Conservation (phyloP, 345 rosid genomes). For the Pistacia atlantica region DNA sequence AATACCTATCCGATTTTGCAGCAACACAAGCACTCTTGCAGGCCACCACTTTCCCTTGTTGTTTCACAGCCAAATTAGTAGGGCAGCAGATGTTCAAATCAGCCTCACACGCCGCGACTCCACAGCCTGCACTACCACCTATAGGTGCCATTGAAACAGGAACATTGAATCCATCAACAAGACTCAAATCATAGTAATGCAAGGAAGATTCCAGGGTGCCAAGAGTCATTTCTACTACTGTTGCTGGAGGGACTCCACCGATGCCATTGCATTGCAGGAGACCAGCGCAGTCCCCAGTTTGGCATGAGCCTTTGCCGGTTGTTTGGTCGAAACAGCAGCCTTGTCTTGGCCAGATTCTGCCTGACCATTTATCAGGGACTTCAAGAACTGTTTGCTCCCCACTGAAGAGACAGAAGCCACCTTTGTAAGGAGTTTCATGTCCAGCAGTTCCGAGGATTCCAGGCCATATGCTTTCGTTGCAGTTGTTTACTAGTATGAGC, state of each 20-base stretch:
- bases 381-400: constrained; percentile 35
- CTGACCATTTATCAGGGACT: constrained; percentile 49
- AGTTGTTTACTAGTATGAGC: constrained; percentile 45
- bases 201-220: constrained; percentile 42
- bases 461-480: constrained; percentile 52
- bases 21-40: constrained; percentile 62
- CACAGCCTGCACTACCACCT: constrained; percentile 41
- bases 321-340: constrained; percentile 49
- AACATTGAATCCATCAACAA: constrained; percentile 55
- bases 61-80: constrained; percentile 31
- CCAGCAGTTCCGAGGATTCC: constrained; percentile 49
- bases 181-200: constrained; percentile 58
- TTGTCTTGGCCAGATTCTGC: constrained; percentile 55
- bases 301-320: constrained; percentile 38
- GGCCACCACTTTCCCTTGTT: constrained; percentile 44
- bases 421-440: constrained; percentile 36
- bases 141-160: constrained; percentile 47
- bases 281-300: constrained; percentile 52
- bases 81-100: constrained; percentile 52
- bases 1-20: constrained; percentile 41
- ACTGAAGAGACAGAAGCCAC: constrained; percentile 44
- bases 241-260: constrained; percentile 50
- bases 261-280: constrained; percentile 41
- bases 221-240: constrained; percentile 51
- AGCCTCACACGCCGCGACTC: constrained; percentile 49